Base-by-base conservation (phyloP, 495 filamentous ascomycete species). In the Annulohypoxylon moriforme region DNA sequence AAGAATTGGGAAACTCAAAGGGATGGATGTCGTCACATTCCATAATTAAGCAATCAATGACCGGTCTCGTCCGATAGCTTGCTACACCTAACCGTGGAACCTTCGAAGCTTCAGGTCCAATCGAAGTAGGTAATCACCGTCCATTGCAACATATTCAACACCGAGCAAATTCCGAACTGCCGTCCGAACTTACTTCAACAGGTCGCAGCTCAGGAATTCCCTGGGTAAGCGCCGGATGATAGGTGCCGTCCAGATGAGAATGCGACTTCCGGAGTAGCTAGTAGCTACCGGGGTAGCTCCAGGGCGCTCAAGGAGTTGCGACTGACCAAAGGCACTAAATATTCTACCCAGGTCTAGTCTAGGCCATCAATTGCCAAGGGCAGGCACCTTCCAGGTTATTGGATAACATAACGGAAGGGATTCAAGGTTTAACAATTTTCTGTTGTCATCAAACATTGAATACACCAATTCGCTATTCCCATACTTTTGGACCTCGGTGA, bases 121-220 rank as follows among this genome's bases (percentile, higher is more conserved):
- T 59, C 49, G n/a, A n/a, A n/a, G n/a, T 42, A 63, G 5, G 31
- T 33, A 9, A 42, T 8, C 2, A 44, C 46, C 61, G 31, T 36
- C 44, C 18, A 27, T 20, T 58, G 33, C 25, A 24, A 58, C 33
- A 22, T 27, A 38, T 22, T 42, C 57, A 71, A 74, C 38, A 44
- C 71, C 71, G 67, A 74, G 53, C 14, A 18, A 74, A 71, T 64
- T 18, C 67, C 71, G 71, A 74, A 38, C n/a, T 27, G 20, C 18
- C 46, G 20, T 13, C 46, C 46, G 44, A 22, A n/a, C 18, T 22
- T 64, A 40, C 42, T 69, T 34, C 64, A 68, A 47, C 20, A 31
- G n/a, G 38, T 40, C 63, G 34, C 44, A 67, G 40, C 53, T 46
- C 71, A 50, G 46, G 56, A 65, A 58, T 5, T 1, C 50, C 40